phyloP scores from a whole-genome alignment of 1,284 basidiomycete genomes.

The Flammula alnicola region DNA sequence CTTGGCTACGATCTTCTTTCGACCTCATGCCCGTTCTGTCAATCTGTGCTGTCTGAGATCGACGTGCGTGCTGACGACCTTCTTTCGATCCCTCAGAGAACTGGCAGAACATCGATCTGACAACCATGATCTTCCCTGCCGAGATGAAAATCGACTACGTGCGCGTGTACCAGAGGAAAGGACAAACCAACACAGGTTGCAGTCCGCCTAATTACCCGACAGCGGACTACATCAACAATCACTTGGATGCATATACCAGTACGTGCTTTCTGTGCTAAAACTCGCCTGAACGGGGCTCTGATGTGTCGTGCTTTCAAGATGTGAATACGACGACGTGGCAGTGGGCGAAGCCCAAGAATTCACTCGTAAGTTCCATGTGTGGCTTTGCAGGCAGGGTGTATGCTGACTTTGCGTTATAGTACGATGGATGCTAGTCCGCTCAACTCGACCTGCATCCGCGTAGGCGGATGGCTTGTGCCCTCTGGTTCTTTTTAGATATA shows the following conservation, averaged over 20 bases:
- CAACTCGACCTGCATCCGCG: background rate
- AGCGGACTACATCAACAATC: slow-evolving; percentile 63
- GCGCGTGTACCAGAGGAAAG: slow-evolving; percentile 70
- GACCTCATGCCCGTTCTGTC: background rate
- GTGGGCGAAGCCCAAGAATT: slow-evolving; percentile 39
- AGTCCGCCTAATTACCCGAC: slow-evolving; percentile 65
- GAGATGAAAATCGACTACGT: slow-evolving; percentile 74
- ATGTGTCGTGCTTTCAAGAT: slow-evolving; percentile 28
- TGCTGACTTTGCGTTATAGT: slow-evolving; percentile 2
- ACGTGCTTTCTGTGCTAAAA: slow-evolving; percentile 26
- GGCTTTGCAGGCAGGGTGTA: background rate
- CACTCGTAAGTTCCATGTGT: slow-evolving; percentile 26
- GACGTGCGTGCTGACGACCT: no score
- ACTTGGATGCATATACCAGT: slow-evolving; percentile 50
- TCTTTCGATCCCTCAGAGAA: slow-evolving; percentile 40
- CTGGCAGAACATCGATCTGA: slow-evolving; percentile 50
- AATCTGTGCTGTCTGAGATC: no score
- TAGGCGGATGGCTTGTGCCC: background rate
- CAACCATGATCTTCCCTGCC: slow-evolving; percentile 64
- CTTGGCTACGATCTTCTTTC: slow-evolving; percentile 8
- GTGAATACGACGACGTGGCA: slow-evolving; percentile 39
- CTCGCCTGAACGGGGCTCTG: background rate
- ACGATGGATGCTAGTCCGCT: slow-evolving; percentile 6
- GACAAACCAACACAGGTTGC: slow-evolving; percentile 56
- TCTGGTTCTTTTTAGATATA: slow-evolving; percentile 2